Evolutionary conservation across 2,329 filamentous ascomycete genomes (phyloP), one percentile per base, ranked within the genome.

Genomic region (Fusarium equiseti): DNA sequence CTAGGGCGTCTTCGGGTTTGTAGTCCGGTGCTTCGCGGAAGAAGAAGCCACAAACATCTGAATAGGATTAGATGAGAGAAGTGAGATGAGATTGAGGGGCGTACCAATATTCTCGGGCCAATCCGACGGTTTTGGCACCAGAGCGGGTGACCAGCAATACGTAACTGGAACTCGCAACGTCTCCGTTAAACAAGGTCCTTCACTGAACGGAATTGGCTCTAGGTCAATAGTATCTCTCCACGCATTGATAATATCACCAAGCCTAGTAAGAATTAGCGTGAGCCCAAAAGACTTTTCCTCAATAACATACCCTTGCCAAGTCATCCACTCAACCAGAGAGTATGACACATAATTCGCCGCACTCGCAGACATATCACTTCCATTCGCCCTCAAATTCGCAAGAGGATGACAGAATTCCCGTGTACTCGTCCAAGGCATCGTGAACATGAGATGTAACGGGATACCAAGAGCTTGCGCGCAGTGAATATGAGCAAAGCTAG

Each of bases 361-460:
- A 3, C 90, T 15, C 50, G 5, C n/a, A 6, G 49, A 55, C 18
- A 52, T 40, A 3, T 66, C 49, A 59, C 63, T 22, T 22, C 64
- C 69, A 90, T 91, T 42, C 11, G 29, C 10, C 62, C 89, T 86
- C 38, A 94, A 88, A 68, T 92, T 92, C 0, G 91, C 91, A 12
- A 94, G 82, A 1, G 91, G 91, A 75, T 94, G 91, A 0, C 90
- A 90, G 64, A 94, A 93, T 1, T 88, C 86, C 72, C 90, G 89
- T 0, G 91, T 94, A 4, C 91, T 89, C 5, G 90, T 90, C 88
- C 91, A 94, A 0, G 91, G 92, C 91, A 94, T 93, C 3, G 87
- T 86, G 58, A 84, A 83, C 77, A 86, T 83, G 11, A 86, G 67
- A 66, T 86, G 83, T 1, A 86, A 65, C 0, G 84, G 84, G 2